Conservation (phyloP, 305 asterid genomes). For the Fraxinus greggii region DNA sequence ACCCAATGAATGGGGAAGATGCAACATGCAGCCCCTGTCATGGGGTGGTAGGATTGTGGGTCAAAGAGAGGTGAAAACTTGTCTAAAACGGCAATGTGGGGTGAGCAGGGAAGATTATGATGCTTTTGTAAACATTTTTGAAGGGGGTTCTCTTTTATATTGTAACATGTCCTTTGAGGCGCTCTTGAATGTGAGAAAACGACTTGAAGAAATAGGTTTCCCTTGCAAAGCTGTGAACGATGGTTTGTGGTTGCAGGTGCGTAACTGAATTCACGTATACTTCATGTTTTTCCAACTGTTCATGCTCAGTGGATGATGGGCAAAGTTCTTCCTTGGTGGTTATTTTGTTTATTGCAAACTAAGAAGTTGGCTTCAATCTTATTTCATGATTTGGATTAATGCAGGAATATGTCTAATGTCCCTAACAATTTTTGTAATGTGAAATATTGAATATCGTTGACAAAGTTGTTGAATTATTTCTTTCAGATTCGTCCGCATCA, state of each 20-base stretch:
- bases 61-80: constrained; percentile 71
- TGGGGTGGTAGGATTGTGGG: constrained; percentile 98
- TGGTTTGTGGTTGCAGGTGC: constrained; percentile 97
- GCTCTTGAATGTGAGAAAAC: constrained; percentile 81
- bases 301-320: constrained; percentile 13
- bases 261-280: constrained; percentile 20
- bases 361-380: constrained; percentile 13
- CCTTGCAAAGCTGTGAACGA: constrained; percentile 98
- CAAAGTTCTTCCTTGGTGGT: constrained; percentile 13
- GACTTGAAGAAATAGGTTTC: constrained; percentile 95
- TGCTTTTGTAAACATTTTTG: constrained; percentile 75
- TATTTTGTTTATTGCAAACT: constrained; percentile 14
- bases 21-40: constrained; percentile 66
- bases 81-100: constrained; percentile 63
- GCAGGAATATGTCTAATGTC: neutral
- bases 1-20: constrained; percentile 82
- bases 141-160: constrained; percentile 86
- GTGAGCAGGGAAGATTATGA: constrained; percentile 82
- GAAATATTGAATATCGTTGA: constrained; percentile 22
- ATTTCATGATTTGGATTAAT: constrained; percentile 6
- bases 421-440: constrained; percentile 7
- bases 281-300: neutral
- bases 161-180: constrained; percentile 97
- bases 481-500: neutral
- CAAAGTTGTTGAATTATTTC: constrained; percentile 19